phyloP scores from a whole-genome alignment of 768 basidiomycete species.

The Xerocomus potaroensis region DNA sequence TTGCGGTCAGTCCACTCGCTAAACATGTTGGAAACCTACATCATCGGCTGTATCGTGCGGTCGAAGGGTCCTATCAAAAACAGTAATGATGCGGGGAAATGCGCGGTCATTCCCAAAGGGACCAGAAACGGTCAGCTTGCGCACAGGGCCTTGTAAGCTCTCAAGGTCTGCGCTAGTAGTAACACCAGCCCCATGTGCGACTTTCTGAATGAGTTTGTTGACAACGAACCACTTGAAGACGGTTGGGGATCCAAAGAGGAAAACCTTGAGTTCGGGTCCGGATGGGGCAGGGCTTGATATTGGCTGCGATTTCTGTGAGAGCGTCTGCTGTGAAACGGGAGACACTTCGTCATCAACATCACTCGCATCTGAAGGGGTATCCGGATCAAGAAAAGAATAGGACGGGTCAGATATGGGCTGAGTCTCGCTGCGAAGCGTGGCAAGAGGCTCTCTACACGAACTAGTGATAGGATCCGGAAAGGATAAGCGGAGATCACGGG shows the following conservation, averaged over 20 bases:
- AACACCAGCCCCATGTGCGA: slow-evolving; percentile 36
- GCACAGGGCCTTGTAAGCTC: slow-evolving; percentile 19
- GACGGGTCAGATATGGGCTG: slow-evolving; percentile 37
- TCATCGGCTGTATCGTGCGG: slow-evolving; percentile 15
- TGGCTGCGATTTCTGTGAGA: slow-evolving; percentile 32
- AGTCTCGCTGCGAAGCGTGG: slow-evolving; percentile 53
- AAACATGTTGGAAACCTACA: slow-evolving; percentile 25
- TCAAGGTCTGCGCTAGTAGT: slow-evolving; percentile 20
- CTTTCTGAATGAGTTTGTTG: slow-evolving; percentile 55
- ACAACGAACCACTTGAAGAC: slow-evolving; percentile 59
- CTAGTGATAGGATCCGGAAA: slow-evolving; percentile 82
- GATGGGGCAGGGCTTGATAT: slow-evolving; percentile 17
- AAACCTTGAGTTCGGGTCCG: slow-evolving; percentile 50
- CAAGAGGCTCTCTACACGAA: slow-evolving; percentile 55
- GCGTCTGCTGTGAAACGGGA: slow-evolving; percentile 15
- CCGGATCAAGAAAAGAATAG: slow-evolving; percentile 18
- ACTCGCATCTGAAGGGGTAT: slow-evolving; percentile 11
- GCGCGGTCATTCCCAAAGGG: slow-evolving; percentile 23
- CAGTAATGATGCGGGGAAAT: slow-evolving; percentile 32
- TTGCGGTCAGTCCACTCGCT: slow-evolving; percentile 28
- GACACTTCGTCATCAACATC: slow-evolving; percentile 33
- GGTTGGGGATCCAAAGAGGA: slow-evolving; percentile 63
- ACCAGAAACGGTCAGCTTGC: slow-evolving; percentile 25
- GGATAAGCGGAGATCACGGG: slow-evolving; percentile 72
- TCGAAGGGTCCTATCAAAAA: slow-evolving; percentile 36